phyloP scores from a whole-genome alignment of 108 stramenopile species.

The Discostella stelligeroides region DNA sequence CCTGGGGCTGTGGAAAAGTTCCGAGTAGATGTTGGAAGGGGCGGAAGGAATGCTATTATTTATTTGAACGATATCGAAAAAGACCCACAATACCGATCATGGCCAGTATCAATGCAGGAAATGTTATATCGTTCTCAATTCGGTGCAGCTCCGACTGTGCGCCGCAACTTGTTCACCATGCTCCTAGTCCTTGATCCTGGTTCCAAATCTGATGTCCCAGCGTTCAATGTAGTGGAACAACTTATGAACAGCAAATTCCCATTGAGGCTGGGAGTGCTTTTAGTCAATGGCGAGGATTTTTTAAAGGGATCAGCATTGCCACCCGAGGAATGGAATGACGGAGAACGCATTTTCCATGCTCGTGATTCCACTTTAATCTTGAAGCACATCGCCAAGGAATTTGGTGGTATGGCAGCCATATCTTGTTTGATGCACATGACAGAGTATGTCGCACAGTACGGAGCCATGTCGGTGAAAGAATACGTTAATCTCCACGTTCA shows the following conservation, averaged over 20 bases:
- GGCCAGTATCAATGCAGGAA: slow-evolving; percentile 64
- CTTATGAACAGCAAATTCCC: slow-evolving; percentile 68
- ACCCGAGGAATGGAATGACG: slow-evolving; percentile 17
- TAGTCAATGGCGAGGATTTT: slow-evolving; percentile 64
- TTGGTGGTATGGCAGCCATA: slow-evolving; percentile 47
- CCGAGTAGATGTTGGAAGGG: slow-evolving; percentile 83
- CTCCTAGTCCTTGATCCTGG: slow-evolving; percentile 70
- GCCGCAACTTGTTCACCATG: slow-evolving; percentile 82
- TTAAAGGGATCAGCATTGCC: slow-evolving; percentile 23
- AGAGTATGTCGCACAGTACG: background rate
- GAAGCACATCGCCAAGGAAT: slow-evolving; percentile 35
- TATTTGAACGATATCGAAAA: slow-evolving; percentile 88
- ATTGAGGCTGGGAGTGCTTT: slow-evolving; percentile 61
- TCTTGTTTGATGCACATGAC: slow-evolving; percentile 26
- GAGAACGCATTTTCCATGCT: slow-evolving; percentile 34
- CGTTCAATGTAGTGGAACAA: slow-evolving; percentile 49
- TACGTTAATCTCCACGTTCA: slow-evolving; percentile 26
- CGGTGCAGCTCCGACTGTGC: slow-evolving; percentile 72
- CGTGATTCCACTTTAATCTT: slow-evolving; percentile 34
- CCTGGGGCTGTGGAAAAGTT: slow-evolving; percentile 22
- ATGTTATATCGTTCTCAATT: slow-evolving; percentile 75
- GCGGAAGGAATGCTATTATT: slow-evolving; percentile 65
- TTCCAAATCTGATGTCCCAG: slow-evolving; percentile 30
- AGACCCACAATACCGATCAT: slow-evolving; percentile 60
- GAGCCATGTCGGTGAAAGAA: slow-evolving; percentile 18